Conservation (phyloP, 1,284 basidiomycete species). For the Lentinula novae-zelandiae region DNA sequence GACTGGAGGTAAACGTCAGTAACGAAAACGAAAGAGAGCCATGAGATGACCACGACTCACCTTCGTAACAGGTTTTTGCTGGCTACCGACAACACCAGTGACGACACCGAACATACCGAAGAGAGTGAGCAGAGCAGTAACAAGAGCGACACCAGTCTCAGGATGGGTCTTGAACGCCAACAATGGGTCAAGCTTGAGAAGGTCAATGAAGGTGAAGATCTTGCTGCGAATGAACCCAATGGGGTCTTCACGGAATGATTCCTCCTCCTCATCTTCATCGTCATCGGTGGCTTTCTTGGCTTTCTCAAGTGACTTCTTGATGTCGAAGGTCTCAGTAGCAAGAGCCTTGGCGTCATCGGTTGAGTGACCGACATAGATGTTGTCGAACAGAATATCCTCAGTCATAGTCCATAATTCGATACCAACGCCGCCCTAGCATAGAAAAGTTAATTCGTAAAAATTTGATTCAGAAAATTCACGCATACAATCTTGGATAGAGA, state of each 20-base stretch:
- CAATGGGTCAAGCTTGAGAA: slow-evolving; percentile 70
- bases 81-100: slow-evolving; percentile 72
- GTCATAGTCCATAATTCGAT: slow-evolving; percentile 99
- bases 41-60: slow-evolving; percentile 39
- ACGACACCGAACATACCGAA: slow-evolving; percentile 81
- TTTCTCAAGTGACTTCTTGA: slow-evolving; percentile 76
- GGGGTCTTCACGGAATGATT: slow-evolving; percentile 70
- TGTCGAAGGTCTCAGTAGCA: slow-evolving; percentile 79
- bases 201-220: slow-evolving; percentile 70
- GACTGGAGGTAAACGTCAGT: slow-evolving; percentile 33
- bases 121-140: slow-evolving; percentile 69
- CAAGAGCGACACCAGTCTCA: slow-evolving; percentile 78
- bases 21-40: neutral
- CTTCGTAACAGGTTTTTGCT: slow-evolving; percentile 60
- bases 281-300: slow-evolving; percentile 39
- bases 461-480: slow-evolving; percentile 8
- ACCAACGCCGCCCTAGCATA: slow-evolving; percentile 77
- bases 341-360: slow-evolving; percentile 77
- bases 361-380: slow-evolving; percentile 92
- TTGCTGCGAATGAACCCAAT: slow-evolving; percentile 77
- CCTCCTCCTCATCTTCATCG: slow-evolving; percentile 53
- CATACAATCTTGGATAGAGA: slow-evolving; percentile 78
- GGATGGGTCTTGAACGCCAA: slow-evolving; percentile 78
- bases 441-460: neutral
- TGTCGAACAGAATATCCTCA: slow-evolving; percentile 93